Percentiles rank a stretch among this genome's conserved stretches.
Evolutionary conservation across 805 yeast species (phyloP).

Genomic region (Kurtzmaniella cleridarum): DNA sequence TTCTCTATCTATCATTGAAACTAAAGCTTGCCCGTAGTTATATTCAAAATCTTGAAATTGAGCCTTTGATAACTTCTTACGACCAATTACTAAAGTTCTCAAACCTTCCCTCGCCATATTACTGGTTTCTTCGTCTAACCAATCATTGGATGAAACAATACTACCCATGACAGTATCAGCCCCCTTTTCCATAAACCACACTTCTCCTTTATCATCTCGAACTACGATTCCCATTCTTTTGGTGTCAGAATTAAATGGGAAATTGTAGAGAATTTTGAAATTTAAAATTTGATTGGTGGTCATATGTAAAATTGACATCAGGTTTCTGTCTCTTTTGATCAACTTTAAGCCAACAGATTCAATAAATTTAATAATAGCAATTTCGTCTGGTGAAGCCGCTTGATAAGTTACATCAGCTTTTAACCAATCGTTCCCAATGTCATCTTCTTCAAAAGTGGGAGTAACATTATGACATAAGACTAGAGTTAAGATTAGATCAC

Average conservation of each 20-base stretch:
- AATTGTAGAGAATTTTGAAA: constrained; percentile 71
- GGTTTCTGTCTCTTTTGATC: constrained; percentile 74
- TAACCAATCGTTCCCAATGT: constrained; percentile 42
- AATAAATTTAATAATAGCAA: constrained; percentile 92
- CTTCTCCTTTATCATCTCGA: constrained; percentile 58
- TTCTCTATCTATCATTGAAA: constrained; percentile 79
- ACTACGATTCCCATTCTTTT: constrained; percentile 94
- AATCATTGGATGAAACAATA: constrained; percentile 81
- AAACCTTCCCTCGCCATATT: constrained; percentile 98
- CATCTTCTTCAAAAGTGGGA: constrained; percentile 69
- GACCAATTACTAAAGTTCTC: constrained; percentile 90
- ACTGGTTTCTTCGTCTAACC: constrained; percentile 96
- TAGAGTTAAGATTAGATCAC: constrained; percentile 74
- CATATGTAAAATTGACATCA: constrained; percentile 62
- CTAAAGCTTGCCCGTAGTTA: constrained; percentile 66
- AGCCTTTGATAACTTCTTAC: constrained; percentile 57
- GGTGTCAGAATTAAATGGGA: constrained; percentile 94
- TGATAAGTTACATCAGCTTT: constrained; percentile 56
- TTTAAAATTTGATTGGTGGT: constrained; percentile 45
- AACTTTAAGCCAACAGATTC: constrained; percentile 80
- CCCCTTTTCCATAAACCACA: constrained; percentile 88
- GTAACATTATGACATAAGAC: constrained; percentile 98
- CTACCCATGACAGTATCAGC: constrained; percentile 92
- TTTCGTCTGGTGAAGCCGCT: constrained; percentile 98
- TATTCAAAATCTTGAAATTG: constrained; percentile 58